Conservation (phyloP, 2,329 filamentous ascomycete genomes). For the Ilyonectria sp. region DNA sequence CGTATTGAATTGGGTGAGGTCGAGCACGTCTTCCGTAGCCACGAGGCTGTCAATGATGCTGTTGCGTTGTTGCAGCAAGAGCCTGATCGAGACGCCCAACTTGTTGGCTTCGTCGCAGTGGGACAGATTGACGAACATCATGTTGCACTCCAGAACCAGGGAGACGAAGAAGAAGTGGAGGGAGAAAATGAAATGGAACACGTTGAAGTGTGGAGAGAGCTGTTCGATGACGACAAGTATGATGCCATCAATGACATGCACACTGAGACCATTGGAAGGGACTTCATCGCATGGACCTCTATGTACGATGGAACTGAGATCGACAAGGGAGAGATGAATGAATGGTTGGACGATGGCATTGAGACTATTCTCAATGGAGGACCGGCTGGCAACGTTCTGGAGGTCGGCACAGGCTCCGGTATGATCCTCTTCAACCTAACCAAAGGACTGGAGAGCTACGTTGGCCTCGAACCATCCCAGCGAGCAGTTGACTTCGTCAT, state of each 20-base stretch:
- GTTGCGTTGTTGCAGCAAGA: slow-evolving; percentile 32
- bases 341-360: slow-evolving; percentile 53
- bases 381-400: slow-evolving; percentile 41
- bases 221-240: slow-evolving; percentile 39
- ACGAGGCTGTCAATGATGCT: slow-evolving; percentile 35
- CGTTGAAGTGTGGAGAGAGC: slow-evolving; percentile 33
- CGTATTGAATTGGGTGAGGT: slow-evolving; percentile 43
- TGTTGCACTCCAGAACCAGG: background rate
- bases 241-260: slow-evolving; percentile 31
- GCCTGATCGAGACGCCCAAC: slow-evolving; percentile 13
- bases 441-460: slow-evolving; percentile 40
- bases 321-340: slow-evolving; percentile 49
- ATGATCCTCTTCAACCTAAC: slow-evolving; percentile 50
- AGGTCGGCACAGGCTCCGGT: slow-evolving; percentile 50
- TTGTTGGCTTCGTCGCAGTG: slow-evolving; percentile 28
- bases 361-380: slow-evolving; percentile 33
- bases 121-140: slow-evolving; percentile 5
- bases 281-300: slow-evolving; percentile 52
- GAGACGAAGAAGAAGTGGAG: background rate
- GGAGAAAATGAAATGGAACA: slow-evolving; percentile 1
- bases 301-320: slow-evolving; percentile 50
- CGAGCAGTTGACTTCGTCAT: slow-evolving; percentile 42
- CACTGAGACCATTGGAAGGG: slow-evolving; percentile 36
- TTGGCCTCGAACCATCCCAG: slow-evolving; percentile 48
- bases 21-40: slow-evolving; percentile 27